These are phyloP conservation scores for Botryotinia globosa DNA, from an alignment of 2,329 filamentous ascomycete genomes.

Conservation along the genomic window DNA sequence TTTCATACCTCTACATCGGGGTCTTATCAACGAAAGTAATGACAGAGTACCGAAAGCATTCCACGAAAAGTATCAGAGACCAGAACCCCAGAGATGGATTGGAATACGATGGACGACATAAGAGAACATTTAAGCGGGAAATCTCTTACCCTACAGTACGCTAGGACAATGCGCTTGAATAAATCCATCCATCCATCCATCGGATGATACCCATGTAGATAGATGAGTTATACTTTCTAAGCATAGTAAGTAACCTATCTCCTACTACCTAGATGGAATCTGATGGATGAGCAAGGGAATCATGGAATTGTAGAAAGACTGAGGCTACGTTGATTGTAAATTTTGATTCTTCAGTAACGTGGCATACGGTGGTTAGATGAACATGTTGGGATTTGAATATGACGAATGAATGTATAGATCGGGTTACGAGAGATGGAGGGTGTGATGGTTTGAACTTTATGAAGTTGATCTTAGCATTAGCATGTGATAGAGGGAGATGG, in stretches of 20 bases:
- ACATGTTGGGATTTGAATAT: not conserved
- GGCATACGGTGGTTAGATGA: not conserved
- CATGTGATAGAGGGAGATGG: not conserved
- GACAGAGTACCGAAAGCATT: not conserved
- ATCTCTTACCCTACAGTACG: not conserved
- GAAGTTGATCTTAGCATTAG: not conserved
- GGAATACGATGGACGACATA: not conserved
- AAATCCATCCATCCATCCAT: not conserved
- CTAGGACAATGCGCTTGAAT: not conserved
- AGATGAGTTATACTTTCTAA: no score
- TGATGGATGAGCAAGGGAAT: no score
- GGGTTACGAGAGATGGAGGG: not conserved
- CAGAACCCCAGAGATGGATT: not conserved
- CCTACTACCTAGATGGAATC: not conserved
- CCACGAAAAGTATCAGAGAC: not conserved
- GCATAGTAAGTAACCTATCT: not conserved
- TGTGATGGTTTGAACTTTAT: not conserved
- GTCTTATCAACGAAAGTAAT: not conserved
- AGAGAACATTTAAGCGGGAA: not conserved
- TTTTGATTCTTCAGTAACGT: not conserved
- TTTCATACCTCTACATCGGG: rapidly evolving
- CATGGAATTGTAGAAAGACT: no score
- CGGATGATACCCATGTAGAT: not conserved
- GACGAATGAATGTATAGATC: not conserved
- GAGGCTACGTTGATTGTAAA: not conserved